Conservation (phyloP, 352 stramenopile species). For the Phytopythium vexans region DNA sequence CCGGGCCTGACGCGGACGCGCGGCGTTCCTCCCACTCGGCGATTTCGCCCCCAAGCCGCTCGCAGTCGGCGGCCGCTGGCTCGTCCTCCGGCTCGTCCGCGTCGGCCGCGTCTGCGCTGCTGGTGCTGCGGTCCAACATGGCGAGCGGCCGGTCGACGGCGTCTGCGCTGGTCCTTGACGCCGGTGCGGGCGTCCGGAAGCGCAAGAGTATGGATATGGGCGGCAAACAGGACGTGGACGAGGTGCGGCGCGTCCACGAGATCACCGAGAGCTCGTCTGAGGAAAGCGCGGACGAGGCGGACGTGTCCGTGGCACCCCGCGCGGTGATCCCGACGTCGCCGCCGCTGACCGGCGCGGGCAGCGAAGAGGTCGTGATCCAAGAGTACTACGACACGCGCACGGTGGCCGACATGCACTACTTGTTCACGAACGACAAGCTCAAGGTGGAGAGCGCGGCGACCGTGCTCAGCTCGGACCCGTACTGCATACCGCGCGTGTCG, state of each 20-base stretch:
- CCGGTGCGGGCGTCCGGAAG: not conserved
- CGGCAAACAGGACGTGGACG: not conserved
- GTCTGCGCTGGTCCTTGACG: not conserved
- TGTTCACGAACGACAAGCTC: slow-evolving; percentile 67
- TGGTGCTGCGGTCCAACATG: slow-evolving; percentile 2
- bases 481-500: slow-evolving; percentile 67
- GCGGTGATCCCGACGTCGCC: slow-evolving; percentile 4
- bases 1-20: not conserved
- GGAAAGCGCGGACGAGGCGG: slow-evolving; percentile 20
- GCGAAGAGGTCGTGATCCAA: slow-evolving; percentile 12
- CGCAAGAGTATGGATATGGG: not conserved
- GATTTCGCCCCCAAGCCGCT: not conserved
- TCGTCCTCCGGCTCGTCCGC: too few species aligned
- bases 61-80: not conserved
- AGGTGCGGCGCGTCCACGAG: slow-evolving; percentile 20
- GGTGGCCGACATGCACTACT: slow-evolving; percentile 49
- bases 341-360: not conserved
- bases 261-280: slow-evolving; percentile 40
- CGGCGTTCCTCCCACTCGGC: not conserved
- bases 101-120: slow-evolving; percentile 5
- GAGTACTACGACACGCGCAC: slow-evolving; percentile 30
- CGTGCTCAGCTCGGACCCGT: slow-evolving; percentile 57
- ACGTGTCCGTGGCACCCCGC: slow-evolving; percentile 4
- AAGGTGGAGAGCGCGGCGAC: slow-evolving; percentile 46
- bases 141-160: too few species aligned